These are phyloP conservation scores for Trichoderma sp. DNA, from an alignment of 2,329 filamentous ascomycete genomes.

Conservation along the genomic window DNA sequence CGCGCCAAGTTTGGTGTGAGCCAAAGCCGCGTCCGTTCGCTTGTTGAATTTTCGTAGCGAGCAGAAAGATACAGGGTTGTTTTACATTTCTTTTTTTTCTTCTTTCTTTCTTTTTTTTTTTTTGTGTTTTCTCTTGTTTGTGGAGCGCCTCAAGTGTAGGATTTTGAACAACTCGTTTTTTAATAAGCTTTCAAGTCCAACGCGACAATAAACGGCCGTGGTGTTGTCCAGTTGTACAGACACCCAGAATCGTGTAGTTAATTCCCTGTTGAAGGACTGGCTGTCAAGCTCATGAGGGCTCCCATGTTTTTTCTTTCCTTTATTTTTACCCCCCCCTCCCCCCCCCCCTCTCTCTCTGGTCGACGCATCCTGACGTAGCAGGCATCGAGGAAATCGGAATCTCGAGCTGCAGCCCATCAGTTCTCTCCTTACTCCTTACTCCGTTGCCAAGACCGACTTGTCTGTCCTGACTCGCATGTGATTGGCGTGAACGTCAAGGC, in stretches of 20 bases:
- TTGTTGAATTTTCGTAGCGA: neutral
- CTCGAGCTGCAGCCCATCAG: neutral
- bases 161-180: neutral
- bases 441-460: slow-evolving; percentile 49
- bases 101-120: neutral
- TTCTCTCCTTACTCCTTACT: slow-evolving; percentile 36
- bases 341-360: too few species aligned
- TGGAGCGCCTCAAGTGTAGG: neutral
- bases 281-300: neutral
- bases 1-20: neutral
- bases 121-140: neutral
- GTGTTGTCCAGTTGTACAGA: neutral
- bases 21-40: neutral
- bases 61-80: neutral
- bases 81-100: neutral
- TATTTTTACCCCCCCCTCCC: neutral
- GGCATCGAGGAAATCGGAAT: neutral
- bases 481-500: slow-evolving; percentile 56
- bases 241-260: neutral
- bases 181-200: too few species aligned
- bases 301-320: neutral
- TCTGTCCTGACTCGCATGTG: slow-evolving; percentile 55
- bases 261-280: slow-evolving; percentile 12
- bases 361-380: neutral
- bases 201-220: neutral